phyloP scores from a whole-genome alignment of 331 rosid species.

The Rhamnella rubrinervis region DNA sequence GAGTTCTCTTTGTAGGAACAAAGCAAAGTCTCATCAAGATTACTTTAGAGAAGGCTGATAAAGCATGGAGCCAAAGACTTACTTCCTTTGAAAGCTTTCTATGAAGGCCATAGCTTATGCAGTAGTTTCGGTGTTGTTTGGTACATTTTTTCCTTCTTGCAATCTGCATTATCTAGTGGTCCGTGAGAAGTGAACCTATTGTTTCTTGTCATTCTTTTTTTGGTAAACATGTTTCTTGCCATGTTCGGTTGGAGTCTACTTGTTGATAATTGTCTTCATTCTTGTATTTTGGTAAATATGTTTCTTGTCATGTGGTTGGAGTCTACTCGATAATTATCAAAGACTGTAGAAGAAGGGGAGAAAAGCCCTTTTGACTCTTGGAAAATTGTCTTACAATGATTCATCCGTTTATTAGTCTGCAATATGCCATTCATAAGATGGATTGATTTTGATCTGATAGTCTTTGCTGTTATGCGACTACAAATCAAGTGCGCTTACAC shows the following conservation, averaged over 20 bases:
- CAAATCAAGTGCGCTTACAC: no score
- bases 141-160: background rate
- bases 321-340: no score
- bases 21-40: conserved; percentile 95
- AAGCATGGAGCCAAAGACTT: conserved; percentile 90
- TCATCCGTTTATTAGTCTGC: no score
- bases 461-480: no score
- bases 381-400: background rate
- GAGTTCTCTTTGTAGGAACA: conserved; percentile 49
- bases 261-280: no score
- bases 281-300: no score
- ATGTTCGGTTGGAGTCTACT: background rate
- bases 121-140: conserved; percentile 18
- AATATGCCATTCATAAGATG: no score
- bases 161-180: background rate
- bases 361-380: background rate
- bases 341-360: background rate
- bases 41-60: conserved; percentile 89
- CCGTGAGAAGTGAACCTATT: background rate
- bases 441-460: no score
- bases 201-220: no score
- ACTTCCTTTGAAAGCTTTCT: conserved; percentile 43
- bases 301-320: no score
- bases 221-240: background rate
- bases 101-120: conserved; percentile 1